Percentiles rank a stretch among this genome's conserved stretches.
Conservation (phyloP, 2,329 filamentous ascomycete species). For the Nothophaeocryptopus gaeumannii region DNA sequence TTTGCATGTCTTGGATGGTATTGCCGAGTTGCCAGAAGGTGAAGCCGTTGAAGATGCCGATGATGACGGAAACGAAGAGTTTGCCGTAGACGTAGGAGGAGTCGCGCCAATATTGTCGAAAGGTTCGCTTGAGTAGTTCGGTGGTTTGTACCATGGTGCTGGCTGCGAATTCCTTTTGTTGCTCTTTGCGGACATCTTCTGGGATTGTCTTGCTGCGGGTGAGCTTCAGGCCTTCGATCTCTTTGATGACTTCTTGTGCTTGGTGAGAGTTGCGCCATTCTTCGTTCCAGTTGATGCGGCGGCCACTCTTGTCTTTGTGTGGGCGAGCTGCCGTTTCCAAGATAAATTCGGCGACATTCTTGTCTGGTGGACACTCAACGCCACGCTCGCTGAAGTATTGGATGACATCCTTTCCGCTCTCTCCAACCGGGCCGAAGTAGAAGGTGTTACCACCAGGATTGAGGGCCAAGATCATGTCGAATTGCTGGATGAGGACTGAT, state of each 20-base stretch:
- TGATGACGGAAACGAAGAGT: slow-evolving; percentile 67
- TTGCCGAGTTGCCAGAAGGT: slow-evolving; percentile 71
- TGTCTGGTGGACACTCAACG: slow-evolving; percentile 62
- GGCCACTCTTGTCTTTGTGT: slow-evolving; percentile 52
- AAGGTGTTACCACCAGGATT: slow-evolving; percentile 68
- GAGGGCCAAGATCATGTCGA: slow-evolving; percentile 69
- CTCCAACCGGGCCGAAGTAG: slow-evolving; percentile 70
- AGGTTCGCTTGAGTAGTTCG: slow-evolving; percentile 67
- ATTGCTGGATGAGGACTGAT: slow-evolving; percentile 66
- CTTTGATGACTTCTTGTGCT: slow-evolving; percentile 56
- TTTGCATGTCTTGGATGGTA: slow-evolving; percentile 66
- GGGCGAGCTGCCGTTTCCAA: slow-evolving; percentile 63
- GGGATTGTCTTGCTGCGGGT: slow-evolving; percentile 50
- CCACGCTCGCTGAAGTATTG: slow-evolving; percentile 68
- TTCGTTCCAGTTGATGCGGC: slow-evolving; percentile 67
- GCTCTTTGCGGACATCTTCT: slow-evolving; percentile 38
- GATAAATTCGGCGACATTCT: slow-evolving; percentile 66
- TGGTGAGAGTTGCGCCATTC: slow-evolving; percentile 68
- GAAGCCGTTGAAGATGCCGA: slow-evolving; percentile 76
- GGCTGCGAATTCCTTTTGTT: slow-evolving; percentile 58
- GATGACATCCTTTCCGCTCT: slow-evolving; percentile 63
- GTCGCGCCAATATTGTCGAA: slow-evolving; percentile 65
- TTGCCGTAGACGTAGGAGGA: slow-evolving; percentile 75
- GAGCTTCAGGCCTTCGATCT: slow-evolving; percentile 63
- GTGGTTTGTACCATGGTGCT: slow-evolving; percentile 61